Conservation (phyloP, 352 stramenopile genomes). For the Saprolegnia parasitica region DNA sequence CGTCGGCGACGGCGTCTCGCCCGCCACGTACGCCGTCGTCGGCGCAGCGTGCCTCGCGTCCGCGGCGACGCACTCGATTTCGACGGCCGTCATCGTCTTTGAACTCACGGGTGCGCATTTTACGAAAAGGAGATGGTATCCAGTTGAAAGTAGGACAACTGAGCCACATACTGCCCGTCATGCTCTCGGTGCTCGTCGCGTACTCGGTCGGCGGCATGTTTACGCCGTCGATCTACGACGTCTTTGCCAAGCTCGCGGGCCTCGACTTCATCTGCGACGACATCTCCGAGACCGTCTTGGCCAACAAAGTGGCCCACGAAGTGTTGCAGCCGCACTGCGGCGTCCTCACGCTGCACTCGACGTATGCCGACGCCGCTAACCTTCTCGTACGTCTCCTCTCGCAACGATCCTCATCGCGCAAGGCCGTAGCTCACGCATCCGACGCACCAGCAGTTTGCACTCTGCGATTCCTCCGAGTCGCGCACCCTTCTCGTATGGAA, state of each 20-base stretch:
- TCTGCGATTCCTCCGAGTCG: slow-evolving; percentile 58
- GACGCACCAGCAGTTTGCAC: slow-evolving; percentile 72
- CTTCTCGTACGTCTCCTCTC: slow-evolving; percentile 42
- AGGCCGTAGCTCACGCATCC: slow-evolving; percentile 36
- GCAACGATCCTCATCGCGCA: neutral
- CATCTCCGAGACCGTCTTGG: slow-evolving; percentile 73
- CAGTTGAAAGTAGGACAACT: slow-evolving; percentile 41
- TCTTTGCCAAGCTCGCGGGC: slow-evolving; percentile 66
- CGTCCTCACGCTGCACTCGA: slow-evolving; percentile 68
- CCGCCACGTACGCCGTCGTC: slow-evolving; percentile 85
- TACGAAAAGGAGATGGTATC: too few relatives aligned
- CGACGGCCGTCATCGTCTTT: slow-evolving; percentile 83
- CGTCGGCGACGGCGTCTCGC: slow-evolving; percentile 68
- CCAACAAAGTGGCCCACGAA: slow-evolving; percentile 53
- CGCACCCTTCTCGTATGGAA: slow-evolving; percentile 46
- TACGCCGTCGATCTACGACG: slow-evolving; percentile 82
- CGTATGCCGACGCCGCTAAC: slow-evolving; percentile 63
- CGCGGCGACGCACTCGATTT: slow-evolving; percentile 88
- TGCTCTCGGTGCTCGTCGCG: slow-evolving; percentile 71
- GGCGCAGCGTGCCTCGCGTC: slow-evolving; percentile 87
- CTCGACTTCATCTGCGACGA: slow-evolving; percentile 82
- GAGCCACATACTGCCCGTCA: slow-evolving; percentile 78
- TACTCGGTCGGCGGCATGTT: slow-evolving; percentile 79
- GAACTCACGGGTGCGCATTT: slow-evolving; percentile 70
- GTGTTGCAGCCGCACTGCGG: slow-evolving; percentile 55